A percentile compares a stretch with the other conserved stretches of the same genome.
Conservation (phyloP, 1,139 yeast genomes). For the Geotrichum aggregatum region DNA sequence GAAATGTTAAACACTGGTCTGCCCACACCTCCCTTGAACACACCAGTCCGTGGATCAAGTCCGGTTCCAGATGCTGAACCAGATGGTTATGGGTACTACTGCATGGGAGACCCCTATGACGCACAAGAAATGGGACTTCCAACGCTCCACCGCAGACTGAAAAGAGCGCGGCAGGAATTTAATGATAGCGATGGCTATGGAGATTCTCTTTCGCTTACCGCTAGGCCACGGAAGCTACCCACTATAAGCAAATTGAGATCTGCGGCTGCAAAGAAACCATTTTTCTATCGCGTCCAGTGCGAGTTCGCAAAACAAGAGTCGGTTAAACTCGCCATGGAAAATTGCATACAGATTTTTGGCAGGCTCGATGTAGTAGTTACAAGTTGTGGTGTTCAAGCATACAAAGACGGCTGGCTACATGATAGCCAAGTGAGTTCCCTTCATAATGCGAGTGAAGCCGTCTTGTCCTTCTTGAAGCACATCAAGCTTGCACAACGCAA, state of each 20-base stretch:
- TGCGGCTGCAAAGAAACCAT: too few relatives aligned
- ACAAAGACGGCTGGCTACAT: too few relatives aligned
- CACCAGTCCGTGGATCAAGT: background rate
- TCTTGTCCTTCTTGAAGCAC: background rate
- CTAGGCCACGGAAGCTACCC: background rate
- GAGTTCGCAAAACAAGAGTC: conserved; percentile 6
- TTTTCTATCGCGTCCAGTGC: conserved; percentile 11
- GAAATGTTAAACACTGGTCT: conserved; percentile 2
- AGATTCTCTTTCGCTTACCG: background rate
- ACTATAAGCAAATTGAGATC: too few relatives aligned
- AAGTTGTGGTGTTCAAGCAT: conserved; percentile 7
- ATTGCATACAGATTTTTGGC: conserved; percentile 11
- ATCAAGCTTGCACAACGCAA: background rate
- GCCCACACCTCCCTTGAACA: background rate
- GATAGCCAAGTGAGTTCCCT: too few relatives aligned
- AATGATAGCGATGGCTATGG: background rate
- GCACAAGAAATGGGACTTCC: background rate
- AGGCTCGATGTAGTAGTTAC: conserved; percentile 15
- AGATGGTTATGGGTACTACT: conserved; percentile 8
- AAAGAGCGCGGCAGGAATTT: background rate
- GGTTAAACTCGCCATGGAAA: conserved; percentile 8
- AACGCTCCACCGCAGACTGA: background rate
- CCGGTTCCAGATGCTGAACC: conserved; percentile 6
- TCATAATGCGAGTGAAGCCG: background rate
- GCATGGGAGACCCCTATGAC: conserved; percentile 3